These are phyloP conservation scores for Epichloe coenophiala DNA, from an alignment of 2,329 filamentous ascomycete species.

Conservation along the genomic window DNA sequence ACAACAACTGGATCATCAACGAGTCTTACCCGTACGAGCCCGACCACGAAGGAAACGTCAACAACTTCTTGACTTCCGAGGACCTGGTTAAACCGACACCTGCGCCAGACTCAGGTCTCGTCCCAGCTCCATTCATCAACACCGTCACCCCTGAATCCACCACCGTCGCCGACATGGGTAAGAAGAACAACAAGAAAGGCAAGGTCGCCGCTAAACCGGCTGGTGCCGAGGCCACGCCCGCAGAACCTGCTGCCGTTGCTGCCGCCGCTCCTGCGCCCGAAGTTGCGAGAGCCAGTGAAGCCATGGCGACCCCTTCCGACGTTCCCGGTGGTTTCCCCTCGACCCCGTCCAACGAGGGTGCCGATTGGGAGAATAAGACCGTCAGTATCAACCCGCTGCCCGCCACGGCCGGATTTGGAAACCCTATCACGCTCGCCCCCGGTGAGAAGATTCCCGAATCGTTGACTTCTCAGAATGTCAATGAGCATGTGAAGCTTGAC, in stretches of 20 bases:
- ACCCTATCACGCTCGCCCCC: slow-evolving; percentile 66
- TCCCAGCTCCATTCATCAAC: slow-evolving; percentile 43
- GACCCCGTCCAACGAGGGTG: slow-evolving; percentile 48
- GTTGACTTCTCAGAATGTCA: slow-evolving; percentile 53
- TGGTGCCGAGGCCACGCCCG: slow-evolving; percentile 5
- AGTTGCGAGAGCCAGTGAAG: slow-evolving; percentile 7
- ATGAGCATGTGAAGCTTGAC: slow-evolving; percentile 63
- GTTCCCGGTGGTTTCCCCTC: slow-evolving; percentile 42
- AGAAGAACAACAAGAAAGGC: slow-evolving; percentile 32
- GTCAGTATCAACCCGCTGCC: slow-evolving; percentile 50
- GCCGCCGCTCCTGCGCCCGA: slow-evolving; percentile 1
- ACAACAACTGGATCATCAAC: slow-evolving; percentile 81
- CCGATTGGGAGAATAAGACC: slow-evolving; percentile 33
- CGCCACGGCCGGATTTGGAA: slow-evolving; percentile 50
- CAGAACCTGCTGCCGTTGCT: background rate
- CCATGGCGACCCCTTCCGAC: slow-evolving; percentile 19
- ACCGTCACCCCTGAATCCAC: slow-evolving; percentile 57
- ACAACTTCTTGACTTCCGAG: slow-evolving; percentile 76
- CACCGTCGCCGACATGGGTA: slow-evolving; percentile 48
- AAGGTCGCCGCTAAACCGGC: slow-evolving; percentile 10
- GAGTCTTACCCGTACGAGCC: slow-evolving; percentile 67
- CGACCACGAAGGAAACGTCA: slow-evolving; percentile 73
- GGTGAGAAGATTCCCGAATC: slow-evolving; percentile 70
- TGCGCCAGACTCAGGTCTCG: background rate
- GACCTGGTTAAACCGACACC: slow-evolving; percentile 39